These are phyloP conservation scores for Gastroboletus turbinatus DNA, from an alignment of 1,284 basidiomycete genomes.

Conservation along the genomic window DNA sequence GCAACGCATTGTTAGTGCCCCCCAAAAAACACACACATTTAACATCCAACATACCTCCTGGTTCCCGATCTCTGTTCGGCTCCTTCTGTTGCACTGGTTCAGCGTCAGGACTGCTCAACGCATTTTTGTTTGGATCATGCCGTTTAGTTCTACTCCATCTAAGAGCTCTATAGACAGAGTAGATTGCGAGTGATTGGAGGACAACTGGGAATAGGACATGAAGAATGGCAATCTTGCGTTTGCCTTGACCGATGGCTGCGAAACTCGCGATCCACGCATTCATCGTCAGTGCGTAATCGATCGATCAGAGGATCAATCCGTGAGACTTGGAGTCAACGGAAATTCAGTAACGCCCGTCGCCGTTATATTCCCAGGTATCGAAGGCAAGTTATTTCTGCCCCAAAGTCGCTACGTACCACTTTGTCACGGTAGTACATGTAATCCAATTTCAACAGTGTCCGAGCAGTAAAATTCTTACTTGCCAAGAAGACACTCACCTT, in stretches of 20 bases:
- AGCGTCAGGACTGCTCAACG: background rate
- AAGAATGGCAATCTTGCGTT: slow-evolving; percentile 3
- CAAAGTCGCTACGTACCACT: background rate
- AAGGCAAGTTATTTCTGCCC: background rate
- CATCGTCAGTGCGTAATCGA: slow-evolving; percentile 1
- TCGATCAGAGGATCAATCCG: background rate
- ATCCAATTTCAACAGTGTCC: background rate
- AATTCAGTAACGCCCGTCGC: background rate
- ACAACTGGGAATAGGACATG: slow-evolving; percentile 14
- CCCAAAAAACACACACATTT: background rate
- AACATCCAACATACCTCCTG: slow-evolving; percentile 27
- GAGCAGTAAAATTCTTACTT: too few species aligned
- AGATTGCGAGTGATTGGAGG: slow-evolving; percentile 19
- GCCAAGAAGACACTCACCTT: too few species aligned
- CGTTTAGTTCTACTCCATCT: slow-evolving; percentile 6
- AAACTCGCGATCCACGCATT: slow-evolving; percentile 3
- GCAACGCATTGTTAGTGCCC: background rate
- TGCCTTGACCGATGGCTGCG: background rate
- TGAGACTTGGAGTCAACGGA: too few species aligned
- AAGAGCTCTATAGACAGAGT: slow-evolving; percentile 16
- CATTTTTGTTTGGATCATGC: background rate
- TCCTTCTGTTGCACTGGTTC: background rate
- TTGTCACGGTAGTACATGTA: background rate
- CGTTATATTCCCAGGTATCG: background rate
- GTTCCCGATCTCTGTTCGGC: slow-evolving; percentile 26